Percentiles rank a stretch among this genome's conserved stretches.
These are phyloP conservation scores for Eucalyptus paniculata DNA, from an alignment of 345 rosid species.

Conservation along the genomic window DNA sequence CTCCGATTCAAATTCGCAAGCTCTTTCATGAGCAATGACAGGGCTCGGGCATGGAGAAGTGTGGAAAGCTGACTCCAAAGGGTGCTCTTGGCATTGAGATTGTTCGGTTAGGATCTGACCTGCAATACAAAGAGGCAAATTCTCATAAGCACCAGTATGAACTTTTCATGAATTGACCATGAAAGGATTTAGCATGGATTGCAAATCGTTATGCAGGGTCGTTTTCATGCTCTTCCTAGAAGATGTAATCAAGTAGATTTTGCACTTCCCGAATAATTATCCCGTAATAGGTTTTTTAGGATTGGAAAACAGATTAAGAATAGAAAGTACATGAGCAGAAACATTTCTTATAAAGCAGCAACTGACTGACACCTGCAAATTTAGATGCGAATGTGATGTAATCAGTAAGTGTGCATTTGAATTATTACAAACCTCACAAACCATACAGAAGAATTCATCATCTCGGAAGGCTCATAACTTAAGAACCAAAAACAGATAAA, in stretches of 20 bases:
- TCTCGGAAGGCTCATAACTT: not conserved
- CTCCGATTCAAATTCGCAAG: not conserved
- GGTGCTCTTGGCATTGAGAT: not conserved
- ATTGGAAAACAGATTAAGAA: not conserved
- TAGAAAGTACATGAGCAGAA: not conserved
- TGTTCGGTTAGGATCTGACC: not conserved
- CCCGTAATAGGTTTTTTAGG: not conserved
- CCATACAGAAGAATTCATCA: not conserved
- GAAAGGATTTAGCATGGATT: not conserved
- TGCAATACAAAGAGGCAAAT: not conserved
- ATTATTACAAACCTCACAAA: not conserved
- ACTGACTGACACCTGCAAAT: not conserved
- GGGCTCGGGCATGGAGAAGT: not conserved
- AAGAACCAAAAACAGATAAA: not conserved
- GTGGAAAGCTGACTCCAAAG: not conserved
- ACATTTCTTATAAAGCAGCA: not conserved
- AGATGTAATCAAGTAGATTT: not conserved
- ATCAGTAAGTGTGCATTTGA: not conserved
- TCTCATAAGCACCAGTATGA: not conserved
- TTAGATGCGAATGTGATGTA: not conserved
- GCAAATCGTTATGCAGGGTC: not conserved
- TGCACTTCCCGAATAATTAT: not conserved
- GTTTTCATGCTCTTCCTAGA: not conserved
- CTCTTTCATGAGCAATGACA: not conserved
- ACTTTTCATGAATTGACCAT: not conserved